phyloP scores from a whole-genome alignment of 2,329 filamentous ascomycete species.

The Aspergillus nomiae region DNA sequence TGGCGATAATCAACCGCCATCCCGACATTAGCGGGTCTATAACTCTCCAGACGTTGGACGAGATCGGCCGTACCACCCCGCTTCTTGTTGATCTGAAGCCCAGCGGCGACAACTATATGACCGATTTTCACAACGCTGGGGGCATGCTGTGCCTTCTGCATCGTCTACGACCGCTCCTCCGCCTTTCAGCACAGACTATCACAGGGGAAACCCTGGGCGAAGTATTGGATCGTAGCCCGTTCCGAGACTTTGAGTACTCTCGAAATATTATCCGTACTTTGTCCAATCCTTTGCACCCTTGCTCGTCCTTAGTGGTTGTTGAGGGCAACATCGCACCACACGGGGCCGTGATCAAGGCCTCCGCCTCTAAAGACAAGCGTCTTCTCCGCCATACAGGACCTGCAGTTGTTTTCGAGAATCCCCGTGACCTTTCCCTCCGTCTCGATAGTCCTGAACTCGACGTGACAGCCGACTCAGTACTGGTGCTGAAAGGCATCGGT shows the following conservation, averaged over 20 bases:
- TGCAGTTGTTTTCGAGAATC: constrained; percentile 53
- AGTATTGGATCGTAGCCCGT: constrained; percentile 45
- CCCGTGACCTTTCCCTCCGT: constrained; percentile 47
- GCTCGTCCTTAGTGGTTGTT: constrained; percentile 50
- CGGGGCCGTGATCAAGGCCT: constrained; percentile 54
- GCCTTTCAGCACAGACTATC: constrained; percentile 50
- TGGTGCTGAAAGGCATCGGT: constrained; percentile 53
- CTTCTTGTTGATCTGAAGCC: constrained; percentile 56
- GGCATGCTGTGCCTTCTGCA: constrained; percentile 54
- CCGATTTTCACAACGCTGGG: constrained; percentile 57
- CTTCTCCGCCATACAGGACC: constrained; percentile 49
- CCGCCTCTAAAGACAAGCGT: constrained; percentile 50
- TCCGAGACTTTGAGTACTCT: constrained; percentile 45
- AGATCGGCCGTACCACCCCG: constrained; percentile 51
- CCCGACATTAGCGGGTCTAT: constrained; percentile 49
- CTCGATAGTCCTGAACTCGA: constrained; percentile 50
- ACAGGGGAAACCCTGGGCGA: constrained; percentile 52
- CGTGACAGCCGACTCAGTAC: constrained; percentile 48
- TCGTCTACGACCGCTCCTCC: constrained; percentile 48
- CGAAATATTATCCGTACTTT: constrained; percentile 48
- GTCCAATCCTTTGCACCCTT: constrained; percentile 47
- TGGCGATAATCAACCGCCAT: constrained; percentile 58
- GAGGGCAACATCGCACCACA: constrained; percentile 52
- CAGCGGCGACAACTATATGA: constrained; percentile 57
- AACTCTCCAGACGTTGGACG: constrained; percentile 50